Evolutionary conservation across 148 eudicot genomes (phyloP), one percentile per base, ranked within the genome.

Genomic region (Cornus suecica): DNA sequence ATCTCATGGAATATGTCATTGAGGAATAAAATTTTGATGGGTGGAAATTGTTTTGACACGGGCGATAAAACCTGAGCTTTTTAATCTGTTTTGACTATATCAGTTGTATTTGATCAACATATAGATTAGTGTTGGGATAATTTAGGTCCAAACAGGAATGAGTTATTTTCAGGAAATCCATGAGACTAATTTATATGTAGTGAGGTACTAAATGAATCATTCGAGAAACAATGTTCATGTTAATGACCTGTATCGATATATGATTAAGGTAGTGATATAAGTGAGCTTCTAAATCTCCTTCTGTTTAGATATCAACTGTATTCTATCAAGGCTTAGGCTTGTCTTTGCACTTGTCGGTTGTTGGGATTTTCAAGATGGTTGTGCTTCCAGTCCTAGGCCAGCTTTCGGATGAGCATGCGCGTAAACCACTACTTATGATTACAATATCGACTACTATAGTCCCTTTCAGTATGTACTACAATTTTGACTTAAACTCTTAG

Each of bases 371-470:
- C 80, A 90, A 93, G 87, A 93, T 93, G 98, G 83, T 93, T 71
- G 81, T 91, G 72, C 91, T 93, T 82, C 98, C 98, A 60, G 71
- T 93, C 70, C 78, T 93, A 80, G 98, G 98, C 48, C 98, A 93
- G 82, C 94, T 93, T 74, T 79, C 98, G 31, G 98, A 93, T 82
- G 98, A 93, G 69, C 87, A 88, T 73, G 98, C 97, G 68, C 94
- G 98, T 71, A 93, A 91, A 78, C 98, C 97, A 7, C 85, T 93
- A 70, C 94, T 93, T 61, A 89, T 93, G 79, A 28, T 93, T 26
- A 93, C 97, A 56, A 79, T 93, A 34, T 93, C 98, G 26, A 93
- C 98, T 14, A 83, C 92, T 72, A 87, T 93, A 27, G 56, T 88
- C 62, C 98, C 98, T 67, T 91, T 91, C 73, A 74, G 98, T 91